Base-by-base conservation (phyloP, 352 stramenopile species). In the Phytophthora fragariaefolia region DNA sequence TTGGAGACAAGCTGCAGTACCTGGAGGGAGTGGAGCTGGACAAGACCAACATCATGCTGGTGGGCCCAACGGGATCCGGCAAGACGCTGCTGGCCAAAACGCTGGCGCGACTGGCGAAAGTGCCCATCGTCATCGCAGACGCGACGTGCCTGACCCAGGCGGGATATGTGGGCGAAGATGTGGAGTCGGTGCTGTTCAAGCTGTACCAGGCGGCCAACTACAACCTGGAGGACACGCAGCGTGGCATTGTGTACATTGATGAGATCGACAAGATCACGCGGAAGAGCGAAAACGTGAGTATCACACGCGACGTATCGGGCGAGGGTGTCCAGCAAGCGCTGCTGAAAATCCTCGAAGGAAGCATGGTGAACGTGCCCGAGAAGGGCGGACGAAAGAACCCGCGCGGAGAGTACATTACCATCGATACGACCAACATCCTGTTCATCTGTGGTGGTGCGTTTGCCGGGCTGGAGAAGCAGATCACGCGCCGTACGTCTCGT, bases 371-470 rank as follows among this genome's bases (percentile, higher is more conserved):
- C 80, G 97, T 99, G 50, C 97, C 97, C 18, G 98, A 99, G 74
- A 98, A 98, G 73, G 90, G 93, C 50, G 96, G 96, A 7, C 87
- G 95, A 28, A 99, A 99, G 83, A 98, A 99, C 77, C 96, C 96
- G 26, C 85, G 93, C 36, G 95, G 92, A 63, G 97, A 99, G 73
- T 98, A 98, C 73, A 95, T 99, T 63, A 93, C 97, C 59, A 99
- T 99, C 66, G 97, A 99, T 78, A 99, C 97, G 53, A 98, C 93
- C 24, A 98, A 99, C 71, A 99, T 99, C 59, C 77, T 99, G 40
- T 99, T 99, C 77, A 99, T 99, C 69, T 98, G 96, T 74, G 97
- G 97, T 34, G 97, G 97, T 8, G 97, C 97, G 20, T 99, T 99
- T 71, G 91, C 94, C 3, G 97, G 97, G 3, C 77, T 99, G 24